phyloP scores from a whole-genome alignment of 148 eudicot species.

The Amaranthus cruentus region DNA sequence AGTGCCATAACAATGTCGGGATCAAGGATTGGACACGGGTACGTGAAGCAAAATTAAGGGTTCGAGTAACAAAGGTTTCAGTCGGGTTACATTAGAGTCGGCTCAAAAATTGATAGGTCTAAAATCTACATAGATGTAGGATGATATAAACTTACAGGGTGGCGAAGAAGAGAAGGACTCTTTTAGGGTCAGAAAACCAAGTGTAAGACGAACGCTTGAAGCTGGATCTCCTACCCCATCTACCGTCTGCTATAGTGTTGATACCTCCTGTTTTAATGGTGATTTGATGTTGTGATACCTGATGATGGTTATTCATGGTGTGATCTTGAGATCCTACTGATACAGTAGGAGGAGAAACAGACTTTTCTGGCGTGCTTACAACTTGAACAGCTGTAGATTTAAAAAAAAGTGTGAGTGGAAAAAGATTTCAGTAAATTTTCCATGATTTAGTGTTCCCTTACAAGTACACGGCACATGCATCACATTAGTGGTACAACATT shows the following conservation, averaged over 20 bases:
- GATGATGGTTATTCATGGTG: conserved; percentile 26
- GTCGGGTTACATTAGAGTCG: too few relatives aligned
- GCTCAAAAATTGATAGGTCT: too few relatives aligned
- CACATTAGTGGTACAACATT: not conserved
- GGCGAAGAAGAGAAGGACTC: conserved; percentile 69
- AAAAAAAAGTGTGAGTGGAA: not conserved
- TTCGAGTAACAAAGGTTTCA: too few relatives aligned
- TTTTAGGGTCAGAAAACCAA: conserved; percentile 50
- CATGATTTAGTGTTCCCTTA: conserved; percentile 12
- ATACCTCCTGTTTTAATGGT: conserved; percentile 43
- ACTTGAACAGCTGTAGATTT: conserved; percentile 40
- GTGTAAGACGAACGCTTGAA: conserved; percentile 45
- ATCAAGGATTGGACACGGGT: too few relatives aligned
- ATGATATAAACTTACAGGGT: conserved; percentile 54
- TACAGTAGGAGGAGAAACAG: conserved; percentile 24
- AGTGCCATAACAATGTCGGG: too few relatives aligned
- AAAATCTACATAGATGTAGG: not conserved
- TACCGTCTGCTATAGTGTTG: conserved; percentile 31
- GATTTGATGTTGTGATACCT: conserved; percentile 56
- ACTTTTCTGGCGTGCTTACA: conserved; percentile 52
- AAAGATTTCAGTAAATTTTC: not conserved
- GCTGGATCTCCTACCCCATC: conserved; percentile 38
- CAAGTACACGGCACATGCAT: conserved; percentile 11
- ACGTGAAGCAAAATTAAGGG: too few relatives aligned
- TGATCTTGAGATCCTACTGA: conserved; percentile 31